A percentile compares a stretch with the other conserved stretches of the same genome.
phyloP scores from a whole-genome alignment of 73 alveolate genomes.

The Blepharisma japonicum region DNA sequence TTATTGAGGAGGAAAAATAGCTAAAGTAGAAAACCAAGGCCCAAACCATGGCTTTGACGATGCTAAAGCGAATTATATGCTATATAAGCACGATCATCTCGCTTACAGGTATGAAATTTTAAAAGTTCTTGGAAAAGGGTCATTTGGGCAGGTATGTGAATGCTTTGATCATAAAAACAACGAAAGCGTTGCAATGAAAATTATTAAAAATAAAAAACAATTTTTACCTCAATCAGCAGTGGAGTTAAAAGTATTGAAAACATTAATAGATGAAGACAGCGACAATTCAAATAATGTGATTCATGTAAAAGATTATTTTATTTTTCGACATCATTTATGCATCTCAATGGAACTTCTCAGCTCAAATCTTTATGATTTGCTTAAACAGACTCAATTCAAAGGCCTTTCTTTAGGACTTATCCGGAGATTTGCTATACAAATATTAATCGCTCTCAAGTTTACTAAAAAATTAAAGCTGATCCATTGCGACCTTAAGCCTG shows the following conservation, averaged over 20 bases:
- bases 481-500: conserved; percentile 84
- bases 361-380: conserved; percentile 63
- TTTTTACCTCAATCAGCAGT: conserved; percentile 82
- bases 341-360: conserved; percentile 62
- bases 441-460: conserved; percentile 53
- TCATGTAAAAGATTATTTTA: conserved; percentile 45
- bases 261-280: conserved; percentile 43
- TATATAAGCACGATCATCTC: conserved; percentile 58
- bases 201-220: conserved; percentile 81
- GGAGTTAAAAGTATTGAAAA: conserved; percentile 76
- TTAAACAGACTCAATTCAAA: conserved; percentile 52
- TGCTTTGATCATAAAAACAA: conserved; percentile 85
- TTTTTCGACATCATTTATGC: conserved; percentile 59
- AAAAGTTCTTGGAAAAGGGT: conserved; percentile 82
- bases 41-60: no score
- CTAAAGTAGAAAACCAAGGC: no score
- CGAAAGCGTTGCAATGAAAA: conserved; percentile 78
- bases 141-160: conserved; percentile 89
- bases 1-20: no score
- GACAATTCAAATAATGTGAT: conserved; percentile 44
- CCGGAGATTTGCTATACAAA: conserved; percentile 58
- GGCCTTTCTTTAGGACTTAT: conserved; percentile 63
- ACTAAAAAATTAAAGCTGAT: conserved; percentile 51
- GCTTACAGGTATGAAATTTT: conserved; percentile 86
- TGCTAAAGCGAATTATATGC: no score